Conservation (phyloP, 805 yeast species). For the Gaillardinia entomophila region DNA sequence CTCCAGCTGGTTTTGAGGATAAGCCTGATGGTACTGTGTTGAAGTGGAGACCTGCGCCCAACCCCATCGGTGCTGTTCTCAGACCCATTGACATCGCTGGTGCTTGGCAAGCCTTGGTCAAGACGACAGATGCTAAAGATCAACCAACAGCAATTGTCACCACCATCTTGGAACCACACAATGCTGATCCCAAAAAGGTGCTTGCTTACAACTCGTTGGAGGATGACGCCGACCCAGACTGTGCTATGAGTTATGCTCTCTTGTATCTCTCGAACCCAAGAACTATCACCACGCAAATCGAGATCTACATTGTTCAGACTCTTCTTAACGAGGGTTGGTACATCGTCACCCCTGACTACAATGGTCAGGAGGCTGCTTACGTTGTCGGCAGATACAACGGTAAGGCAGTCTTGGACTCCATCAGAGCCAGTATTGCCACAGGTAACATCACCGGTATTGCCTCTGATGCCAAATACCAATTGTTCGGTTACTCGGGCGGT, state of each 20-base stretch:
- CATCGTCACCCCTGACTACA: slow-evolving; percentile 1
- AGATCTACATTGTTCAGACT: not conserved
- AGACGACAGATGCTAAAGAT: not conserved
- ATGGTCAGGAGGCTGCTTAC: slow-evolving; percentile 1
- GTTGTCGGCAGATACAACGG: not conserved
- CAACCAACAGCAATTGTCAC: not conserved
- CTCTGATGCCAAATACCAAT: not conserved
- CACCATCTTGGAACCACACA: slow-evolving; percentile 1
- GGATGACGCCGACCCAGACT: not conserved
- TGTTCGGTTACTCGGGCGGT: slow-evolving; percentile 2
- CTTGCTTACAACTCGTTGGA: not conserved
- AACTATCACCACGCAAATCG: not conserved
- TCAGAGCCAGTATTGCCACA: not conserved
- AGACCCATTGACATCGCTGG: not conserved
- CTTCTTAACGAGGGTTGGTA: slow-evolving; percentile 1
- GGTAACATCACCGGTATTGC: not conserved
- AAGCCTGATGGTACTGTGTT: slow-evolving; percentile 8
- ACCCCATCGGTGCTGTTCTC: slow-evolving; percentile 1
- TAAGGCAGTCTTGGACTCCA: not conserved
- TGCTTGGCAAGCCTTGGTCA: not conserved
- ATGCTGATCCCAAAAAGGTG: slow-evolving; percentile 1
- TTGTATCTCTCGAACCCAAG: not conserved
- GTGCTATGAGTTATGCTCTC: slow-evolving; percentile 1
- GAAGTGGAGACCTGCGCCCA: slow-evolving; percentile 5
- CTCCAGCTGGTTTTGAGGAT: slow-evolving; percentile 10